Percentiles rank a stretch among this genome's conserved stretches.
Evolutionary conservation across 192 early-diverging fungal species (phyloP).

Genomic region (Coemansia interrupta): DNA sequence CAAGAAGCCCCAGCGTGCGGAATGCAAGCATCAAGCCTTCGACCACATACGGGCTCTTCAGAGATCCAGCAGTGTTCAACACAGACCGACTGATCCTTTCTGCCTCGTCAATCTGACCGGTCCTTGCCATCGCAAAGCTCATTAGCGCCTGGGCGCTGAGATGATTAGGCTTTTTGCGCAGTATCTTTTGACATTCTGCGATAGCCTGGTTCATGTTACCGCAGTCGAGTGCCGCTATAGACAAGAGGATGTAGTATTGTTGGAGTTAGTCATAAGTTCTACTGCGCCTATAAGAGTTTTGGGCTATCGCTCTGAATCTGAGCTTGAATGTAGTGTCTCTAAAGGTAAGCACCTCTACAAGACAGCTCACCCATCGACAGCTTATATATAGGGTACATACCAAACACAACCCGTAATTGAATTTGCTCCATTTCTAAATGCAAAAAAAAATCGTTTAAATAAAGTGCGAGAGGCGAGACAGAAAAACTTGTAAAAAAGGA

Average conservation of each 20-base stretch:
- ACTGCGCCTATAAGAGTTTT: no score
- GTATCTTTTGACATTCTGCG: slow-evolving; percentile 26
- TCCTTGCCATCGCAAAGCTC: slow-evolving; percentile 63
- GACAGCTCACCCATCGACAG: no score
- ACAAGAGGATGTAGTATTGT: background rate
- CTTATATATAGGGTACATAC: slow-evolving; percentile 6
- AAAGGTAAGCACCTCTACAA: no score
- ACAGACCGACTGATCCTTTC: slow-evolving; percentile 61
- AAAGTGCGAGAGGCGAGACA: no score
- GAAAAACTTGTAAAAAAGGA: no score
- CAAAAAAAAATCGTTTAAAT: no score
- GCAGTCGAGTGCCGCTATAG: slow-evolving; percentile 30
- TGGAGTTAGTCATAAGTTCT: background rate
- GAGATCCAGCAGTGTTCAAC: slow-evolving; percentile 18
- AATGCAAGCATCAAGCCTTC: slow-evolving; percentile 30
- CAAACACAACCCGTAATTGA: slow-evolving; percentile 39
- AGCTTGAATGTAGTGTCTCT: no score
- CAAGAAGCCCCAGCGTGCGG: slow-evolving; percentile 23
- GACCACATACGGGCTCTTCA: slow-evolving; percentile 30
- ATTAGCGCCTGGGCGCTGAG: slow-evolving; percentile 64
- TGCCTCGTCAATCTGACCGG: slow-evolving; percentile 64
- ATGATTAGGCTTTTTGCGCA: slow-evolving; percentile 37
- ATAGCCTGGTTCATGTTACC: slow-evolving; percentile 19
- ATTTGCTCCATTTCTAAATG: slow-evolving; percentile 34
- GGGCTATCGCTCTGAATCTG: no score